Evolutionary conservation across 2,329 filamentous ascomycete genomes (phyloP).

Genomic region (Cucurbitaria berberidis): DNA sequence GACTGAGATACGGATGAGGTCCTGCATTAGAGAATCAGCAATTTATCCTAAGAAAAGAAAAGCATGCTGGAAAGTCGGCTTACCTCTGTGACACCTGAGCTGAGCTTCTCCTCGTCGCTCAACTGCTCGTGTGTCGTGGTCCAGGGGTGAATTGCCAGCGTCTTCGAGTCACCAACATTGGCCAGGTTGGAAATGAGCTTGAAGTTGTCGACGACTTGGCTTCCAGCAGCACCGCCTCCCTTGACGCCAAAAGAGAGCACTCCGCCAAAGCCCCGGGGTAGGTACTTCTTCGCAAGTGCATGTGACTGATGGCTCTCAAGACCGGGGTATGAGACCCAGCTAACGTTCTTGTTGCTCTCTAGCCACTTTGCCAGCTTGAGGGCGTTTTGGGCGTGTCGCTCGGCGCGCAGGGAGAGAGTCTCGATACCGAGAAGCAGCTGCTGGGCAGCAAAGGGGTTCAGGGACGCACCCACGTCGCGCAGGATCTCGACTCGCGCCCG

Average conservation of each 20-base stretch:
- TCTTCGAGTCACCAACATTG: slow-evolving; percentile 96
- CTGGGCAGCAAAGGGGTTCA: slow-evolving; percentile 93
- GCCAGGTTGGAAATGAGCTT: slow-evolving; percentile 95
- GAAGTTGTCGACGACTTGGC: slow-evolving; percentile 89
- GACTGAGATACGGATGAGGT: slow-evolving; percentile 92
- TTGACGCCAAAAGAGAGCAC: slow-evolving; percentile 94
- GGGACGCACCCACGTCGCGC: slow-evolving; percentile 79
- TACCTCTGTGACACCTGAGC: slow-evolving; percentile 81
- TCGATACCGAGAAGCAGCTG: slow-evolving; percentile 88
- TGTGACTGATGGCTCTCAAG: slow-evolving; percentile 82
- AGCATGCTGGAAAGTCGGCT: slow-evolving; percentile 9
- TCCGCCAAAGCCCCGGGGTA: slow-evolving; percentile 83
- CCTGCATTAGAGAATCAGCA: slow-evolving; percentile 56
- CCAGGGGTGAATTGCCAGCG: slow-evolving; percentile 93
- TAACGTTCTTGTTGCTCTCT: slow-evolving; percentile 80
- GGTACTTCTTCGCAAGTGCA: slow-evolving; percentile 82
- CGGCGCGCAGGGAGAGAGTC: slow-evolving; percentile 84
- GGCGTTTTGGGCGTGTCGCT: slow-evolving; percentile 86
- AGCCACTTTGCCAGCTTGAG: slow-evolving; percentile 81
- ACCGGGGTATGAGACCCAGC: slow-evolving; percentile 94
- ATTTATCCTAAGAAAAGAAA: background rate
- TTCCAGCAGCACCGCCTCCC: slow-evolving; percentile 81
- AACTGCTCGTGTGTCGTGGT: slow-evolving; percentile 95
- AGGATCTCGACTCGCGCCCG: slow-evolving; percentile 87
- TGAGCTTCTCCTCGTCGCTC: slow-evolving; percentile 77